Evolutionary conservation across 805 yeast genomes (phyloP).

Genomic region (Wickerhamiella shivajii): DNA sequence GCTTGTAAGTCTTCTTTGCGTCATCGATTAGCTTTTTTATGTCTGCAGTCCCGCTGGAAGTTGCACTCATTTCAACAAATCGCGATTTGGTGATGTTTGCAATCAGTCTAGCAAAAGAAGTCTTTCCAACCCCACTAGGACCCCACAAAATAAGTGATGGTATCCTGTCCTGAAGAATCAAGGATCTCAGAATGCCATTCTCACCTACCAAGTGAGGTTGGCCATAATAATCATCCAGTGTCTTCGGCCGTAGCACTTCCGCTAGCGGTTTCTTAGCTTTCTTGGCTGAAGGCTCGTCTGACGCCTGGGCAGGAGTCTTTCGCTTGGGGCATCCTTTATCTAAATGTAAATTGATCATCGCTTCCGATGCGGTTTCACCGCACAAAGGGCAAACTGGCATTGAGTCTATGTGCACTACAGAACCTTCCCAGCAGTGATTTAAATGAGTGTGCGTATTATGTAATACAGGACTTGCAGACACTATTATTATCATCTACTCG

Average conservation of each 20-base stretch:
- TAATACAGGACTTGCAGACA: no score
- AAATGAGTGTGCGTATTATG: no score
- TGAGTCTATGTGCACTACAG: no score
- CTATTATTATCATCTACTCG: no score
- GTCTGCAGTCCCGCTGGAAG: constrained; percentile 53
- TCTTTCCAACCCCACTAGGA: constrained; percentile 88
- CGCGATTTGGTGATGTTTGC: constrained; percentile 38
- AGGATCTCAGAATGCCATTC: constrained; percentile 49
- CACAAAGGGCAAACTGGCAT: constrained; percentile 22
- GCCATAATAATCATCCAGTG: constrained; percentile 62
- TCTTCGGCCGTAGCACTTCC: constrained; percentile 67
- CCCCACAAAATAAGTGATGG: constrained; percentile 92
- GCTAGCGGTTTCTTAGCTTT: constrained; percentile 40
- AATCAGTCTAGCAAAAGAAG: constrained; percentile 68
- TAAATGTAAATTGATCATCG: constrained; percentile 22
- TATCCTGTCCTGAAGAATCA: constrained; percentile 33
- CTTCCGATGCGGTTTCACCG: constrained; percentile 19
- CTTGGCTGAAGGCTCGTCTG: constrained; percentile 3
- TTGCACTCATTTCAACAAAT: constrained; percentile 75
- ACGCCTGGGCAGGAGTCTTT: background rate
- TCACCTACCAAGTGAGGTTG: constrained; percentile 63
- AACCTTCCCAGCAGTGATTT: no score
- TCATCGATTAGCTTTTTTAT: constrained; percentile 46
- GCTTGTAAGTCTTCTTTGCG: constrained; percentile 31
- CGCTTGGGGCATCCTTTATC: constrained; percentile 24